Base-by-base conservation (phyloP, 108 stramenopile species). In the Nitzschia palea region DNA sequence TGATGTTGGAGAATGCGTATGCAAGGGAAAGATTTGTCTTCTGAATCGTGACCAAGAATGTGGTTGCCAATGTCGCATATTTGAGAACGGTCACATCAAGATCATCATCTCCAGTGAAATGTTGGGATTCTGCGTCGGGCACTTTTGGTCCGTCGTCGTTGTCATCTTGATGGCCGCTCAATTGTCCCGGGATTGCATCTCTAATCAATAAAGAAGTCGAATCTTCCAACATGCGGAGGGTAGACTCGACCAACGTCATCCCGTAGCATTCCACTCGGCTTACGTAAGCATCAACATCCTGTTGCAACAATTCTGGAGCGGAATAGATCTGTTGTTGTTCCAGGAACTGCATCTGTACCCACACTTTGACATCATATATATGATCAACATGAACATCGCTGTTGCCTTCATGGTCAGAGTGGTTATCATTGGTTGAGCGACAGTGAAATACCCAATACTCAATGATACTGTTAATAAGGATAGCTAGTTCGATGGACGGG, bases 361-460 rank as follows among this genome's bases (percentile, higher is more conserved):
- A 65, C 15, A 18, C 35, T 10, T 37, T 18, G 32, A 60, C 1
- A 34, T 60, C 37, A 0, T 20, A 12, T 4, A 20, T 20, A 4
- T 48, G 15, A 18, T 48, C 47, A 18, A 20, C 47, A 18, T 48
- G 18, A 20, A 4, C 47, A 20, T 48, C 47, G n/a, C 22, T 48
- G n/a, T 48, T 20, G 4, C 47, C 17, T 4, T 10, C 15, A 56
- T 56, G 3, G 14, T 31, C 30, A n/a, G 36, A 34, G 2, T 18
- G 26, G 1, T 15, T 12, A 2, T 17, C 55, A 14, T 22, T n/a
- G 14, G 51, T n/a, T 23, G 51, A 1, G 33, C 40, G 37, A 20
- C 40, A 42, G 36, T 60, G 40, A 34, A 60, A 40, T 3, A 25
- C 5, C 59, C 59, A 60, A 23, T 60, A 60, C 23, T 60, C 59